Conservation (phyloP, 495 filamentous ascomycete species). For the Aspergillus egyptiacus region DNA sequence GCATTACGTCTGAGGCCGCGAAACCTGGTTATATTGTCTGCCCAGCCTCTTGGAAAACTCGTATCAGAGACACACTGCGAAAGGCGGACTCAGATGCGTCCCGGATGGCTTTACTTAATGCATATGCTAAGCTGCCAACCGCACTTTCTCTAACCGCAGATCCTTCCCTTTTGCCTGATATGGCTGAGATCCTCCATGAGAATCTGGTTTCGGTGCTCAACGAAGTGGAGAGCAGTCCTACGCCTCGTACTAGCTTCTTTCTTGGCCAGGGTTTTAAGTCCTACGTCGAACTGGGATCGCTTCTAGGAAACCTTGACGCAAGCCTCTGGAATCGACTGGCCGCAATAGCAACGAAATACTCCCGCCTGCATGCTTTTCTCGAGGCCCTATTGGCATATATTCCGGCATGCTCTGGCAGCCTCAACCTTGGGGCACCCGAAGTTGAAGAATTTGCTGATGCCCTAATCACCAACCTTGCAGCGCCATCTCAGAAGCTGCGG, state of each 20-base stretch:
- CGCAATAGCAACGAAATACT: constrained; percentile 54
- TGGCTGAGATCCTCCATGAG: constrained; percentile 31
- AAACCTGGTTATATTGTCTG: constrained; percentile 54
- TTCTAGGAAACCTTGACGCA: constrained; percentile 38
- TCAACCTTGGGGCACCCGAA: constrained; percentile 38
- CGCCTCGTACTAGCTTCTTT: constrained; percentile 24
- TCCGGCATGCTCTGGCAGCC: constrained; percentile 38
- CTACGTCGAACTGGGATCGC: constrained; percentile 35
- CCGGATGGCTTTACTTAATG: constrained; percentile 33
- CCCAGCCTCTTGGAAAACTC: constrained; percentile 63
- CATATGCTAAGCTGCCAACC: constrained; percentile 35
- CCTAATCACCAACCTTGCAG: constrained; percentile 64
- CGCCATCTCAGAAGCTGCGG: constrained; percentile 64
- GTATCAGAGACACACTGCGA: constrained; percentile 60
- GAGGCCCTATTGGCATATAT: constrained; percentile 59
- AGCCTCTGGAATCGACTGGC: constrained; percentile 53
- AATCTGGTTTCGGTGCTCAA: constrained; percentile 25
- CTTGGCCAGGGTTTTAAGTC: constrained; percentile 45
- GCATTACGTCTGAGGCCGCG: constrained; percentile 35
- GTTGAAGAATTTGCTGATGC: constrained; percentile 51
- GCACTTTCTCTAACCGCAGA: constrained; percentile 35
- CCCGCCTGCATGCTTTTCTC: constrained; percentile 59
- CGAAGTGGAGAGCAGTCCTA: constrained; percentile 9
- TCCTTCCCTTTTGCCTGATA: constrained; percentile 28
- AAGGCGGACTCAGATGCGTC: constrained; percentile 21